These are phyloP conservation scores for Seiridium unicorne DNA, from an alignment of 2,329 filamentous ascomycete genomes.

Conservation along the genomic window DNA sequence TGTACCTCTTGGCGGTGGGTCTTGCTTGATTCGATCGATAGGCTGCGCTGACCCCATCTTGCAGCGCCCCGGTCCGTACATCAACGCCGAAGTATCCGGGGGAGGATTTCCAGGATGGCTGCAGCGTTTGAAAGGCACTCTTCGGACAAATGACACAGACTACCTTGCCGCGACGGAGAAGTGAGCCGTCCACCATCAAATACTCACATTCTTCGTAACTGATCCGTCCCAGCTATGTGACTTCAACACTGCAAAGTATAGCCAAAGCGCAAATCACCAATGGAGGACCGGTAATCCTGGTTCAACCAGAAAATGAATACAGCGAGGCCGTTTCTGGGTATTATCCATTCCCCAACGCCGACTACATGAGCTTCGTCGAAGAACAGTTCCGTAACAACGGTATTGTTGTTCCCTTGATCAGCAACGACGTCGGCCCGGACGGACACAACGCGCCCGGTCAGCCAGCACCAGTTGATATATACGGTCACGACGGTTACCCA, in stretches of 20 bases:
- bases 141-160: conserved; percentile 59
- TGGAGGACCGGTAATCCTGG: conserved; percentile 72
- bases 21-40: neutral
- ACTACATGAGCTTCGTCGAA: conserved; percentile 69
- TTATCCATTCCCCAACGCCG: conserved; percentile 50
- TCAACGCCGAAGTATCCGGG: conserved; percentile 73
- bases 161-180: conserved; percentile 66
- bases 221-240: conserved; percentile 46
- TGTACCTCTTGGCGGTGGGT: conserved; percentile 66
- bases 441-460: conserved; percentile 66
- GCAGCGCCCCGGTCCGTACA: conserved; percentile 63
- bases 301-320: conserved; percentile 82
- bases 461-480: conserved; percentile 60
- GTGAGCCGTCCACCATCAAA: conserved; percentile 33
- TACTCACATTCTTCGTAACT: neutral
- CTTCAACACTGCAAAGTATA: conserved; percentile 61
- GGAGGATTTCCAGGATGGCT: conserved; percentile 81
- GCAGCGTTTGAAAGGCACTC: conserved; percentile 60
- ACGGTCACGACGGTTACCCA: conserved; percentile 36
- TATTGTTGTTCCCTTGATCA: conserved; percentile 71
- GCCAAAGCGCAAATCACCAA: conserved; percentile 77
- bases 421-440: conserved; percentile 62
- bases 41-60: neutral
- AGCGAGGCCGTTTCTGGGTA: conserved; percentile 45
- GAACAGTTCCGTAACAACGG: conserved; percentile 65